Conservation (phyloP, 768 basidiomycete species). For the Kwoniella heveanensis region DNA sequence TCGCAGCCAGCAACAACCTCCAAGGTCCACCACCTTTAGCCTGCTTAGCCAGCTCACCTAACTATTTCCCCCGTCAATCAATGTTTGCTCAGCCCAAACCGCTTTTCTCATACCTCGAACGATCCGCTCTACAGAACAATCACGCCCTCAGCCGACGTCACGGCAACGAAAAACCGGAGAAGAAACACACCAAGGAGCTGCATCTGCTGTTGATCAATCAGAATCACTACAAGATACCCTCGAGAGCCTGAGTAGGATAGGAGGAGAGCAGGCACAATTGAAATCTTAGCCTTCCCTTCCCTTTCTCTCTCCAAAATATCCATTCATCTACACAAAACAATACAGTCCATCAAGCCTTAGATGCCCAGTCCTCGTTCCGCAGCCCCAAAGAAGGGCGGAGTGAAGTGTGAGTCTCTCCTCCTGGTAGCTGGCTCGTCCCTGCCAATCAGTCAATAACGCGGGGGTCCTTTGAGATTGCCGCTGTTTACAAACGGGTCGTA, state of each 20-base stretch:
- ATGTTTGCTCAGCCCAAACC: conserved; percentile 26
- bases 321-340: background rate
- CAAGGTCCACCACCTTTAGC: background rate
- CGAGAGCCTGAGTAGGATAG: conserved; percentile 9
- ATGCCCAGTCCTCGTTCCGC: conserved; percentile 21
- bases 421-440: background rate
- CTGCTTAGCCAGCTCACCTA: background rate
- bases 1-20: background rate
- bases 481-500: background rate
- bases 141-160: background rate
- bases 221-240: conserved; percentile 28
- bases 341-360: conserved; percentile 5
- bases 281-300: background rate
- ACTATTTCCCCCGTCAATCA: conserved; percentile 8
- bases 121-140: conserved; percentile 6
- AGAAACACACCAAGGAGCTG: conserved; percentile 16
- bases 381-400: conserved; percentile 21
- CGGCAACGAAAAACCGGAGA: conserved; percentile 6
- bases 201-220: conserved; percentile 25
- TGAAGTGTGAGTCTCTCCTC: conserved; percentile 13
- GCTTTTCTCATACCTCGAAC: conserved; percentile 1
- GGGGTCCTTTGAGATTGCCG: conserved; percentile 16
- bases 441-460: background rate
- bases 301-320: background rate
- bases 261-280: background rate